phyloP scores from a whole-genome alignment of 768 basidiomycete species.

The Lactarius hengduanensis region DNA sequence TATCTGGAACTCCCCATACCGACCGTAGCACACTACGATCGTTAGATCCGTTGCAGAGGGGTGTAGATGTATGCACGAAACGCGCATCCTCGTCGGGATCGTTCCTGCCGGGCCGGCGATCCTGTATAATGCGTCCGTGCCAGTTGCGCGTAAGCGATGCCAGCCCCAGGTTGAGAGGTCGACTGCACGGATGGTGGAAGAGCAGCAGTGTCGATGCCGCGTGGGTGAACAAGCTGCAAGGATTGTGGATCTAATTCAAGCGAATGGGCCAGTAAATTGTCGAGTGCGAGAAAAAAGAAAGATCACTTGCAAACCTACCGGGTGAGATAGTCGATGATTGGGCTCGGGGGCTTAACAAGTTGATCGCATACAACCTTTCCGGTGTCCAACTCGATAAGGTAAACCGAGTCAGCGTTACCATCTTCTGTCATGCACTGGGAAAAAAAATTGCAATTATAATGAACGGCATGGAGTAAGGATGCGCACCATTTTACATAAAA shows the following conservation, averaged over 20 bases:
- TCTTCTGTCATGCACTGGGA: too few relatives aligned
- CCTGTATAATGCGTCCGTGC: slow-evolving; percentile 61
- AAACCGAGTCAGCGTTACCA: too few relatives aligned
- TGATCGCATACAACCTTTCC: slow-evolving; percentile 68
- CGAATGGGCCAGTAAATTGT: slow-evolving; percentile 93
- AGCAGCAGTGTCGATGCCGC: slow-evolving; percentile 84
- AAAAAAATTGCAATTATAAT: neutral
- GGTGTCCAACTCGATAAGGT: slow-evolving; percentile 53
- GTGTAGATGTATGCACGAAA: slow-evolving; percentile 72
- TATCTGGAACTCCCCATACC: too few relatives aligned
- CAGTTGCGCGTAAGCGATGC: slow-evolving; percentile 96
- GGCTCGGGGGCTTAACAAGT: slow-evolving; percentile 83
- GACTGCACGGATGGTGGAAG: slow-evolving; percentile 91
- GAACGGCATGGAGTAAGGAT: neutral
- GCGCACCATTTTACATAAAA: slow-evolving; percentile 96
- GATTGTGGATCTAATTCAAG: slow-evolving; percentile 91
- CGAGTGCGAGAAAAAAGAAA: slow-evolving; percentile 33
- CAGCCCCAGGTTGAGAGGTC: slow-evolving; percentile 90
- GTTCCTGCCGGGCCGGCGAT: slow-evolving; percentile 78
- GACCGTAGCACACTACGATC: too few relatives aligned
- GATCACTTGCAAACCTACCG: slow-evolving; percentile 46
- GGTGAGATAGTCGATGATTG: slow-evolving; percentile 90
- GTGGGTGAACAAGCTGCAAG: slow-evolving; percentile 58
- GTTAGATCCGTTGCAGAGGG: slow-evolving; percentile 36
- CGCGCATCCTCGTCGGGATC: slow-evolving; percentile 93